These are phyloP conservation scores for Strigomonas culicis DNA, from an alignment of 208 protist genomes.

Conservation along the genomic window DNA sequence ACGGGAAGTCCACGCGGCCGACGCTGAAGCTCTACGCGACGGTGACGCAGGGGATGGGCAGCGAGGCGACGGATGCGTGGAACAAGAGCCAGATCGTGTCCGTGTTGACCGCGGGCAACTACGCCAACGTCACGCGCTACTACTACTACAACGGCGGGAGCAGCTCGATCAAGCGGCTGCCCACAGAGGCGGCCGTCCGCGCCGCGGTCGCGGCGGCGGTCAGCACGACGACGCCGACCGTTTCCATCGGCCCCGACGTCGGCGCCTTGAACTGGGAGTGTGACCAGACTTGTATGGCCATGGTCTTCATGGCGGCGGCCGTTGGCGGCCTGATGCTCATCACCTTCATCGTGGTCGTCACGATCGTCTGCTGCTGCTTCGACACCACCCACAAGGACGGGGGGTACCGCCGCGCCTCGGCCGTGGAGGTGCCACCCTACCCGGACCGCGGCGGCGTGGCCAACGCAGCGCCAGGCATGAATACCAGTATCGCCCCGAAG, in stretches of 20 bases:
- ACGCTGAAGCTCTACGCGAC: slow-evolving; percentile 14
- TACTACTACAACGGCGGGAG: slow-evolving; percentile 12
- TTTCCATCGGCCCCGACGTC: slow-evolving; percentile 9
- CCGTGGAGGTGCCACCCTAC: neutral
- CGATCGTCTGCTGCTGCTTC: slow-evolving; percentile 26
- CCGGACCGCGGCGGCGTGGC: neutral
- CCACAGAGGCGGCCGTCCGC: neutral
- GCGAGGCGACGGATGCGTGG: slow-evolving; percentile 5
- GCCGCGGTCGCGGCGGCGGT: neutral
- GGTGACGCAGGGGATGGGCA: slow-evolving; percentile 18
- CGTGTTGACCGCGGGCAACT: slow-evolving; percentile 20
- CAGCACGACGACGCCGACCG: neutral
- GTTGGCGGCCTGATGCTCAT: slow-evolving; percentile 24
- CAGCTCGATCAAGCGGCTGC: neutral
- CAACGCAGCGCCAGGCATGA: neutral
- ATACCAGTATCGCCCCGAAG: neutral
- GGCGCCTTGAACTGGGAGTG: slow-evolving; percentile 18
- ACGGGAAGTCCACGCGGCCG: neutral
- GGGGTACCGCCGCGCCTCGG: neutral
- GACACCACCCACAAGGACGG: neutral
- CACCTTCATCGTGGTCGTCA: slow-evolving; percentile 13
- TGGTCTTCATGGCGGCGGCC: slow-evolving; percentile 29
- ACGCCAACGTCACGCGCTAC: slow-evolving; percentile 13
- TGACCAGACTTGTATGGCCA: slow-evolving; percentile 8
- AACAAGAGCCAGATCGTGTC: slow-evolving; percentile 6